A percentile compares a stretch with the other conserved stretches of the same genome.
These are phyloP conservation scores for Breviolum minutum DNA, from an alignment of 73 alveolate species.

Conservation along the genomic window DNA sequence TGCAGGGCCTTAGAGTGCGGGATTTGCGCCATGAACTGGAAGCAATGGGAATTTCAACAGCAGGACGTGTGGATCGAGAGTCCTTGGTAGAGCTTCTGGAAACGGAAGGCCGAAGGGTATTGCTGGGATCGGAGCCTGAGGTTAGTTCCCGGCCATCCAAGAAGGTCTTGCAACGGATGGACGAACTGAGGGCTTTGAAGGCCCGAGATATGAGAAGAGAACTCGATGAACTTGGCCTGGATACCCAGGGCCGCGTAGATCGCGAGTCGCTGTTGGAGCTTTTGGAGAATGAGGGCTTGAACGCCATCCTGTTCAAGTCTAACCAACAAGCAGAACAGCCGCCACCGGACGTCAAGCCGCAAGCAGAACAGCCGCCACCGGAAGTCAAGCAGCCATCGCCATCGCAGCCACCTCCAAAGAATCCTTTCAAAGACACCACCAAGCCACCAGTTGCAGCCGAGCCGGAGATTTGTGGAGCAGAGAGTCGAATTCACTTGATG, in stretches of 20 bases:
- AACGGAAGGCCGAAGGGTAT: conserved; percentile 61
- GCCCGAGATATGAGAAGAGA: conserved; percentile 61
- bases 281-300: conserved; percentile 39
- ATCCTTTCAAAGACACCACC: conserved; percentile 26
- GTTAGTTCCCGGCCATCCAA: background rate
- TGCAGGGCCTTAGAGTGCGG: conserved; percentile 61
- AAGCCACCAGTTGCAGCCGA: conserved; percentile 32
- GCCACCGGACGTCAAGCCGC: background rate
- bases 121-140: background rate
- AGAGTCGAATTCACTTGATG: conserved; percentile 10
- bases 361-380: background rate
- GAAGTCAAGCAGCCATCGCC: background rate
- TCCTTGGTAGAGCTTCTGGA: conserved; percentile 21
- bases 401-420: background rate
- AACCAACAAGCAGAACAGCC: background rate
- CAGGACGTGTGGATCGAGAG: conserved; percentile 46
- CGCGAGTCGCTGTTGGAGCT: conserved; percentile 68
- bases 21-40: conserved; percentile 63
- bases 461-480: background rate
- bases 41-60: conserved; percentile 54
- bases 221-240: conserved; percentile 33
- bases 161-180: conserved; percentile 25
- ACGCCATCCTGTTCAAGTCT: too few species aligned
- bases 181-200: conserved; percentile 48
- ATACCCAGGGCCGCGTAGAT: conserved; percentile 68